Conservation (phyloP, 768 basidiomycete genomes). For the Lactifluus subvellereus region DNA sequence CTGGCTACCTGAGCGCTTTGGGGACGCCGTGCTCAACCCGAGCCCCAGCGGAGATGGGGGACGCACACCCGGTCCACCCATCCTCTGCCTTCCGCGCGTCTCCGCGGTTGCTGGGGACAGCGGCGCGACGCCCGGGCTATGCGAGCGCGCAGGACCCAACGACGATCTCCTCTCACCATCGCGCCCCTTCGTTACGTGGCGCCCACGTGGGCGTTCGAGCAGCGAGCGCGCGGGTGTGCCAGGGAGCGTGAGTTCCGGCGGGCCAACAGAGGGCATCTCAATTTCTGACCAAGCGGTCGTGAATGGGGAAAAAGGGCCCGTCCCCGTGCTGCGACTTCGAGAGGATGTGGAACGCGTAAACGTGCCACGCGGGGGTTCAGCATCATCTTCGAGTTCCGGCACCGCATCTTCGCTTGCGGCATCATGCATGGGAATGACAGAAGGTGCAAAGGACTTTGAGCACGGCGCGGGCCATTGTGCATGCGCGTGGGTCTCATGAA, state of each 20-base stretch:
- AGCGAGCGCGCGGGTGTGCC: conserved; percentile 10
- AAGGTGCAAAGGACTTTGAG: conserved; percentile 13
- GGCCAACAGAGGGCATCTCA: conserved; percentile 17
- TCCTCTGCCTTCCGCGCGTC: conserved; percentile 13
- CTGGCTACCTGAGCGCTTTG: conserved; percentile 22
- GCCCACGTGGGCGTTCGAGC: conserved; percentile 19
- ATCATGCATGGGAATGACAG: conserved; percentile 1
- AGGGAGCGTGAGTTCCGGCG: conserved; percentile 11
- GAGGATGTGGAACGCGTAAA: conserved; percentile 14
- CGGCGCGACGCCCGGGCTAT: conserved; percentile 44
- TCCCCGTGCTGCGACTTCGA: conserved; percentile 19
- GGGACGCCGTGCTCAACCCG: not conserved
- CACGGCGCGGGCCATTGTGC: conserved; percentile 4
- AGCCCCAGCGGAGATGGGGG: not conserved
- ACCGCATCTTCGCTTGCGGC: conserved; percentile 15
- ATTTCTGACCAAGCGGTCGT: conserved; percentile 18
- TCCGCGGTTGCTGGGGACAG: conserved; percentile 37
- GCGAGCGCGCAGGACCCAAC: conserved; percentile 38
- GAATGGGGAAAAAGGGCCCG: conserved; percentile 16
- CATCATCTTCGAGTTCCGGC: conserved; percentile 22
- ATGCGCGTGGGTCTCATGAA: conserved; percentile 38
- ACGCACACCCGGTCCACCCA: not conserved
- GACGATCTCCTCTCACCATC: conserved; percentile 33
- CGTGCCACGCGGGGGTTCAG: conserved; percentile 5
- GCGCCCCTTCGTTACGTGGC: conserved; percentile 2